Evolutionary conservation across 805 yeast genomes (phyloP).

Genomic region (Cyberlindnera mrakii): DNA sequence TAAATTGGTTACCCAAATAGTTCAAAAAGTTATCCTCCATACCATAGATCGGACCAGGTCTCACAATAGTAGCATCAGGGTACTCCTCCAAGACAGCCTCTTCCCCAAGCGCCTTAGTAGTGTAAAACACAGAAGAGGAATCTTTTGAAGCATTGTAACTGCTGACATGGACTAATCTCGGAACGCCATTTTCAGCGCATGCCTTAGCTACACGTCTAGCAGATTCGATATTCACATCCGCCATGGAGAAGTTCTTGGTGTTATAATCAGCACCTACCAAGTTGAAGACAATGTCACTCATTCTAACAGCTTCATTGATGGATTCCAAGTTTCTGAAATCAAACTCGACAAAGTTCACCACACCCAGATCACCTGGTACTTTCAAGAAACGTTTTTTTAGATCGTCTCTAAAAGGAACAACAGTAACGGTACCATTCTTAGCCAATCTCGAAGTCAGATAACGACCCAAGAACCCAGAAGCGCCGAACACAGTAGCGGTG

Average conservation of each 20-base stretch:
- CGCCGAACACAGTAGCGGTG: conserved; percentile 86
- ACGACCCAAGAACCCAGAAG: conserved; percentile 73
- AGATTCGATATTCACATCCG: conserved; percentile 77
- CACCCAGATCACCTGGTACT: conserved; percentile 83
- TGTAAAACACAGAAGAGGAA: conserved; percentile 64
- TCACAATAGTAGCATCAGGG: conserved; percentile 77
- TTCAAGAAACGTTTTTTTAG: conserved; percentile 71
- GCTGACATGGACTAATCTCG: conserved; percentile 74
- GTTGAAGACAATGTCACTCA: conserved; percentile 79
- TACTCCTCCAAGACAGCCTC: conserved; percentile 56
- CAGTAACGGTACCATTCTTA: conserved; percentile 71
- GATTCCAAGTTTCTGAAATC: conserved; percentile 74
- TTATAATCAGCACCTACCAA: conserved; percentile 69
- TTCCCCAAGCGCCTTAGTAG: conserved; percentile 78
- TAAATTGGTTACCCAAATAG: conserved; percentile 47
- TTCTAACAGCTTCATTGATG: conserved; percentile 69
- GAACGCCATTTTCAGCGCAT: conserved; percentile 60
- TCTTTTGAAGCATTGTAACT: conserved; percentile 67
- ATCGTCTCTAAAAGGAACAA: conserved; percentile 79
- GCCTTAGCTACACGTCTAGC: conserved; percentile 74
- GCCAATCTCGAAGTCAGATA: conserved; percentile 68
- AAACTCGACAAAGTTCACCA: conserved; percentile 75
- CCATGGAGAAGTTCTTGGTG: conserved; percentile 77
- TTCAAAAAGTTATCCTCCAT: conserved; percentile 66
- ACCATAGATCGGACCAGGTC: conserved; percentile 80